Evolutionary conservation across 768 basidiomycete species (phyloP).

Genomic region (Tulasnella sp.): DNA sequence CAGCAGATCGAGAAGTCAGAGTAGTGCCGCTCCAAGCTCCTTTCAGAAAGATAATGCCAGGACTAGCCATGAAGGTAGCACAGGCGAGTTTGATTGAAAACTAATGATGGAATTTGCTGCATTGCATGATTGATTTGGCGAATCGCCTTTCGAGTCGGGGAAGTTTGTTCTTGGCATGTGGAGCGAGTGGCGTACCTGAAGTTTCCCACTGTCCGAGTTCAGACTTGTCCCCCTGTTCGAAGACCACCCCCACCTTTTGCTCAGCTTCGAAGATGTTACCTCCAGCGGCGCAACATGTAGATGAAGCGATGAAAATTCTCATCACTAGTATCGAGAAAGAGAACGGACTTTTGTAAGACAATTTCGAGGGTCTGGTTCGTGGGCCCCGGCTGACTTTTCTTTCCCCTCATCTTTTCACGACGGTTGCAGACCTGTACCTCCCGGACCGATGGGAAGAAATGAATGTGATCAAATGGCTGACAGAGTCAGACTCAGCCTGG

Average conservation of each 20-base stretch:
- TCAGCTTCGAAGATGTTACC: neutral
- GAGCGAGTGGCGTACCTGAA: too few species aligned
- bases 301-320: neutral
- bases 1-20: too few species aligned
- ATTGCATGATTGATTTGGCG: too few species aligned
- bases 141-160: neutral
- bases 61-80: neutral
- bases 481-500: neutral
- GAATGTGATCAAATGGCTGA: neutral
- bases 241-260: neutral
- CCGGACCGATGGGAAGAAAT: neutral
- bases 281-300: neutral
- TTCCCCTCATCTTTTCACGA: neutral
- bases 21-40: too few species aligned
- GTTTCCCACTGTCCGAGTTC: neutral
- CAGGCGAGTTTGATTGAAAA: neutral
- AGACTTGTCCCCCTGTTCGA: neutral
- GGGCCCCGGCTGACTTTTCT: too few species aligned
- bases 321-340: neutral
- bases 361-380: neutral
- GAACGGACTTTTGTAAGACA: neutral
- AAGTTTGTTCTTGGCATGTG: too few species aligned
- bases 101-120: neutral
- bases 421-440: neutral
- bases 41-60: too few species aligned